These are phyloP conservation scores for Spencermartinsiella ligniputridi DNA, from an alignment of 1,139 yeast species.

Conservation along the genomic window DNA sequence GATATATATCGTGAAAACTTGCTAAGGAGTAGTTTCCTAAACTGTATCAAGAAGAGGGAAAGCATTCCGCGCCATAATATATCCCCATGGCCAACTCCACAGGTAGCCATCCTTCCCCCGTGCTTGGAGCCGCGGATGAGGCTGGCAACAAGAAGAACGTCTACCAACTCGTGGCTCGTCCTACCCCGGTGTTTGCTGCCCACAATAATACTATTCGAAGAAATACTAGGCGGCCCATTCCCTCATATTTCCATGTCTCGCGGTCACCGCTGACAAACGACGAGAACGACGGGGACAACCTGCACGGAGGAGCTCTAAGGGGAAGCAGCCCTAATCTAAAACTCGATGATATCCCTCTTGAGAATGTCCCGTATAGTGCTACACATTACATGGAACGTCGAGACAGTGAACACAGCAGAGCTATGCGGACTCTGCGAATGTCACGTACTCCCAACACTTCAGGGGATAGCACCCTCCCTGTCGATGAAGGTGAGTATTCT, in stretches of 20 bases:
- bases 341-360: too few relatives aligned
- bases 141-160: not conserved
- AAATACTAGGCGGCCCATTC: not conserved
- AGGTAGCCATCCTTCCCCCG: not conserved
- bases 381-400: not conserved
- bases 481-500: not conserved
- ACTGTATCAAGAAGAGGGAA: too few relatives aligned
- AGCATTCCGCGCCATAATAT: too few relatives aligned
- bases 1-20: too few relatives aligned
- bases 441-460: not conserved
- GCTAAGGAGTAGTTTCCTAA: not conserved
- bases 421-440: not conserved
- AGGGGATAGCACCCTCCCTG: not conserved
- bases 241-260: not conserved
- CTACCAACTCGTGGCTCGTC: constrained; percentile 21
- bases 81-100: too few relatives aligned
- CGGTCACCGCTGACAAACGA: not conserved
- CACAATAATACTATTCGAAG: constrained; percentile 1
- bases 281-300: not conserved
- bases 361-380: too few relatives aligned
- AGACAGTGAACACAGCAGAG: not conserved
- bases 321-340: too few relatives aligned
- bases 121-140: not conserved
- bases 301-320: not conserved
- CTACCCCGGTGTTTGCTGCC: constrained; percentile 24